These are phyloP conservation scores for Stephania cephalantha DNA, from an alignment of 164 flowering plant species.

Conservation along the genomic window DNA sequence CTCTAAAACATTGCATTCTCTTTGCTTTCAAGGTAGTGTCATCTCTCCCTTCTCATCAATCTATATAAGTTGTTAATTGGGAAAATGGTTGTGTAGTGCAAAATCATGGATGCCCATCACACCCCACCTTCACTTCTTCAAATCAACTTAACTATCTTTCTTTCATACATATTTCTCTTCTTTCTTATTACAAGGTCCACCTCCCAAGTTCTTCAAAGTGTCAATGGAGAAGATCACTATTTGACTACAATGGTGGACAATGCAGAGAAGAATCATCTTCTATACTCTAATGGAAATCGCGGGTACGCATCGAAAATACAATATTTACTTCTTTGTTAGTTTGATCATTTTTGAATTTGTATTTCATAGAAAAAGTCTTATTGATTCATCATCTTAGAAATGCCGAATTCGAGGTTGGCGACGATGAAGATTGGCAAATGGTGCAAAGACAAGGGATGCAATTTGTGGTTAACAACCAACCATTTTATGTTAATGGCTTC, in stretches of 20 bases:
- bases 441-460: constrained; percentile 76
- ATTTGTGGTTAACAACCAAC: constrained; percentile 49
- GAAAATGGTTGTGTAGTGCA: not conserved
- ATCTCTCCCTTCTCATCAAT: constrained; percentile 15
- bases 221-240: constrained; percentile 11
- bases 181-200: constrained; percentile 9
- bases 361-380: not conserved
- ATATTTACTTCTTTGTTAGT: too few species aligned
- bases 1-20: constrained; percentile 15
- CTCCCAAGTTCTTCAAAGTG: constrained; percentile 8
- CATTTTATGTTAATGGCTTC: constrained; percentile 86
- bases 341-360: not conserved
- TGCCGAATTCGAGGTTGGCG: constrained; percentile 20
- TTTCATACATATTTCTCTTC: constrained; percentile 13
- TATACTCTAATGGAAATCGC: constrained; percentile 13
- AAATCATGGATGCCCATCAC: constrained; percentile 21
- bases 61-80: not conserved
- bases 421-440: constrained; percentile 65
- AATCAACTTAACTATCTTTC: constrained; percentile 7
- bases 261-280: constrained; percentile 12
- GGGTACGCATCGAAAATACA: constrained; percentile 18
- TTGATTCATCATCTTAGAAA: constrained; percentile 17
- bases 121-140: not conserved
- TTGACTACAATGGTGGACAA: constrained; percentile 12
- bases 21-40: constrained; percentile 42